phyloP scores from a whole-genome alignment of 202 grass and related monocot genomes.

The Setaria italica region DNA sequence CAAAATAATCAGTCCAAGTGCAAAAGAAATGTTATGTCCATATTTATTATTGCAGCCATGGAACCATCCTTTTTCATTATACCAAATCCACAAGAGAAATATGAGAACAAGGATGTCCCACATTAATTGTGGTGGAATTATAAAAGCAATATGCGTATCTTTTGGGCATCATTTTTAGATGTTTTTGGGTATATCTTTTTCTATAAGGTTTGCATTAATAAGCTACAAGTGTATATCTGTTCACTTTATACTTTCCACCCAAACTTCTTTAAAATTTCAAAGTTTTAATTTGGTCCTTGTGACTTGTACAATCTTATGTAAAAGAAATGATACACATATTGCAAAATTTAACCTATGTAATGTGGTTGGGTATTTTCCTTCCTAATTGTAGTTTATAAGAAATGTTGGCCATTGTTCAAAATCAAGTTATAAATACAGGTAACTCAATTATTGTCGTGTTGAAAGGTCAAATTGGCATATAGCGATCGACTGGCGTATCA shows the following conservation, averaged over 20 bases:
- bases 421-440: neutral
- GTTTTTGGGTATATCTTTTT: neutral
- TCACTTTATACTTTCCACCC: constrained; percentile 4
- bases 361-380: neutral
- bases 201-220: neutral
- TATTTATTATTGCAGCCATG: neutral
- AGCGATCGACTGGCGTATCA: neutral
- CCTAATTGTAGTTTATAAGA: neutral
- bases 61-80: neutral
- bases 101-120: neutral
- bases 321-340: neutral
- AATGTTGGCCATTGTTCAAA: neutral
- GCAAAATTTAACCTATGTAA: neutral
- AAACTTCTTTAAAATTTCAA: neutral
- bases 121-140: neutral
- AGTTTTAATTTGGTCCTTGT: neutral
- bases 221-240: neutral
- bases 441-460: too few relatives aligned
- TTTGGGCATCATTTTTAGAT: neutral
- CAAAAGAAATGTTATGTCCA: neutral
- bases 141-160: neutral
- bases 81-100: neutral
- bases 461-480: neutral
- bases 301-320: neutral
- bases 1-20: neutral